Base-by-base conservation (phyloP, 768 basidiomycete species). In the Mycena rebaudengoi region DNA sequence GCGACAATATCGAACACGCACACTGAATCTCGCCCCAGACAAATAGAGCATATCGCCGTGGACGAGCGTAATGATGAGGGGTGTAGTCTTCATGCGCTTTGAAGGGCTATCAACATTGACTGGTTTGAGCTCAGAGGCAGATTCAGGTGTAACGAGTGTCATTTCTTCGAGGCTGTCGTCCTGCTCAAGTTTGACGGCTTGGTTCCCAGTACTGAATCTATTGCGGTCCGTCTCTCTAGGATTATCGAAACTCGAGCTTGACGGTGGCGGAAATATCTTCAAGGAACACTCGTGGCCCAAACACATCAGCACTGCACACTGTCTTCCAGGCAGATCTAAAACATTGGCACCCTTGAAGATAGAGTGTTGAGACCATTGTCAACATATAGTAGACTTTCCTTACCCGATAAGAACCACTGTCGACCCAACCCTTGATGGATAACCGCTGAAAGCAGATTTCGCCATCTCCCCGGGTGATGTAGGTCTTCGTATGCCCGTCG, bases 21-120 rank as follows among this genome's bases (percentile, higher is more conserved):
- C 83, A 74, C 81, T 74, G 56, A 81, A 83, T 26, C 77, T 73
- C 59, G 79, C 79, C 3, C 82, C 82, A 50, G 73, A 75, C 60
- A 83, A 69, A 23, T 82, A 70, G 18, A 82, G 49, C 20, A 79
- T 69, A 58, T 83, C 82, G 0, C 83, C 83, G 65, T 84, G 84
- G 33, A 84, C 75, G 44, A 84, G 71, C 12, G 76, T 78, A 16
- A 82, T 62, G 20, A 70, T 44, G 30, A 82, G 70, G 10, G 62
- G 66, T 23, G 50, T 53, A 41, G 60, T 70, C 45, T 51, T 60
- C 6, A 18, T 21, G 44, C 62, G 57, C 33, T 51, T 33, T 18
- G 28, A 28, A 3, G 46, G 26, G 26, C 12, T 21, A 8, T 29
- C 41, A 35, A 41, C 45, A 39, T 52, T 14, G 23, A 12, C 5